Evolutionary conservation across 257 asterid species (phyloP).

Genomic region (Gentiana macrophylla): DNA sequence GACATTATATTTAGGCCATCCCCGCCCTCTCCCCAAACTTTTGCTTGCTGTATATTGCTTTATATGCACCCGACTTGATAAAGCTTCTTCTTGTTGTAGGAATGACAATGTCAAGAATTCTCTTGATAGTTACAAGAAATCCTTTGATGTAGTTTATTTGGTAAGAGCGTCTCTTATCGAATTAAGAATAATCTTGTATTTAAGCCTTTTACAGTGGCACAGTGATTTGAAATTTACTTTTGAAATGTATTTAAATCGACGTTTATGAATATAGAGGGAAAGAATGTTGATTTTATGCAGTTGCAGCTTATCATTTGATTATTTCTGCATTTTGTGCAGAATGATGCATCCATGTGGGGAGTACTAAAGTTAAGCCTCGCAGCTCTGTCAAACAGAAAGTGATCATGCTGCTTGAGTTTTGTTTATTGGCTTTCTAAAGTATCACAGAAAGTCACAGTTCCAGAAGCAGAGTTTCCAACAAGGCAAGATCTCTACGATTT

Average conservation of each 20-base stretch:
- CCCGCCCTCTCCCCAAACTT: too few relatives aligned
- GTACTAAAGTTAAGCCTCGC: conserved; percentile 65
- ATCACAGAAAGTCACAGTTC: not conserved
- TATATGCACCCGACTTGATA: conserved; percentile 8
- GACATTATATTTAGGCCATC: too few relatives aligned
- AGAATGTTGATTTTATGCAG: not conserved
- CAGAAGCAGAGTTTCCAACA: not conserved
- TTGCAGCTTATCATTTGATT: not conserved
- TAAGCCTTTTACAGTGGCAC: too few relatives aligned
- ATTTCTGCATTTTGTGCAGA: conserved; percentile 27
- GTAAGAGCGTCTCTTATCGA: conserved; percentile 24
- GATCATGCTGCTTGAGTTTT: conserved; percentile 10
- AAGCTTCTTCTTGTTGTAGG: conserved; percentile 34
- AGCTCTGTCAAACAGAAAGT: conserved; percentile 44
- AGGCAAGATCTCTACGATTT: not conserved
- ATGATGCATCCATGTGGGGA: conserved; percentile 75
- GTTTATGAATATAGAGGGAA: too few relatives aligned
- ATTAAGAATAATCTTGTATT: not conserved
- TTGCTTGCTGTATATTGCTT: not conserved
- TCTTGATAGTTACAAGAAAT: conserved; percentile 51
- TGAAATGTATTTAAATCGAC: too few relatives aligned
- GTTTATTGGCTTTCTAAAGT: not conserved
- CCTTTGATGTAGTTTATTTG: conserved; percentile 78
- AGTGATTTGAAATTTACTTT: too few relatives aligned
- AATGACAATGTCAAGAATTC: conserved; percentile 69